Evolutionary conservation across 1,139 yeast genomes (phyloP), one percentile per base, ranked within the genome.

Genomic region (Entelexis paramagnoliae): DNA sequence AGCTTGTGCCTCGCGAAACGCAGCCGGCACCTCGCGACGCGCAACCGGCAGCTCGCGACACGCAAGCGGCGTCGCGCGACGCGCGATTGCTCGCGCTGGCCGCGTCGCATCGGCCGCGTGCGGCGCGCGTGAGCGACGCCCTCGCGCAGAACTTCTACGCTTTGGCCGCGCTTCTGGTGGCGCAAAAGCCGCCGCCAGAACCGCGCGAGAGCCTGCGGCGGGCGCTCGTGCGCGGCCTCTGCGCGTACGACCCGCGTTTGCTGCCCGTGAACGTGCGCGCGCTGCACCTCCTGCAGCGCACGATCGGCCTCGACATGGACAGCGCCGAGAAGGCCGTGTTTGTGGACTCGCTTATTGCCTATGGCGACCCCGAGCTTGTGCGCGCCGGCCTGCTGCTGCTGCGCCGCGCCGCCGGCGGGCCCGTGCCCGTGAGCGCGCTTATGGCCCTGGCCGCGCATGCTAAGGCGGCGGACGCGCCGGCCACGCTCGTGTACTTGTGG

Each of bases 231-330:
- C 48, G 52, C 14, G 60, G 60, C 14, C 47, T 57, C 17, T 17
- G 38, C 14, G 50, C 29, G 4, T 57, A 40, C 35, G 57, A 57
- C 30, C 55, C 60, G 10, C 55, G 55, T 20, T 46, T 52, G 20
- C 50, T 53, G 5, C 60, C 60, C 1, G 33, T 58, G 5, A 45
- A 57, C 30, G 14, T 57, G 19, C 30, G 28, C 16, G 51, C 59
- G 2, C 46, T 57, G 30, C 24, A 14, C 1, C 2, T 11, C 28
- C 42, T 57, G 33, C 22, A 34, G 14, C 14, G 34, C 9, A 4
- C 11, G 8, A 7, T 35, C 11, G 30, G 22, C 5, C 11, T 47
- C n/a, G 46, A 46, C 4, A 33, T 57, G 39, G 44, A 43, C 26
- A 48, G 58, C 47, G 30, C 33, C 7, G 56, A 57, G 28, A 57